Evolutionary conservation across 495 filamentous ascomycete species (phyloP).

Genomic region (Acidomyces sp.): DNA sequence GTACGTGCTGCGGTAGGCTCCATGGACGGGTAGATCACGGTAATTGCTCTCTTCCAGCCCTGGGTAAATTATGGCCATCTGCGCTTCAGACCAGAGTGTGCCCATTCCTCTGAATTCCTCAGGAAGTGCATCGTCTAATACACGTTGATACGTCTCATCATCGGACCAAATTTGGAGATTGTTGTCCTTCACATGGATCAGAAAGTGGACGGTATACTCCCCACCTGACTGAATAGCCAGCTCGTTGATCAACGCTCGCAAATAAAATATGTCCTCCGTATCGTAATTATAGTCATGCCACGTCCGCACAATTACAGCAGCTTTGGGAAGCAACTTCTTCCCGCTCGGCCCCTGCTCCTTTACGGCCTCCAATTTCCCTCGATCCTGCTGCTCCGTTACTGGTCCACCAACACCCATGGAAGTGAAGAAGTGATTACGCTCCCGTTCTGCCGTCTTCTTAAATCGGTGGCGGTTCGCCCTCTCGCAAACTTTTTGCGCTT

Average conservation of each 20-base stretch:
- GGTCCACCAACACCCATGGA: conserved; percentile 32
- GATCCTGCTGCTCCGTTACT: conserved; percentile 6
- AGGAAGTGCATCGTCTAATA: conserved; percentile 61
- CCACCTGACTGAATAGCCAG: conserved; percentile 49
- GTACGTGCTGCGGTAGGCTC: conserved; percentile 78
- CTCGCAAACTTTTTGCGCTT: conserved; percentile 56
- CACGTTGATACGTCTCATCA: conserved; percentile 45
- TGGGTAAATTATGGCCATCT: conserved; percentile 81
- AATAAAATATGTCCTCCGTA: conserved; percentile 30
- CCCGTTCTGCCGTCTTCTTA: conserved; percentile 31
- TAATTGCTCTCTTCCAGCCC: conserved; percentile 61
- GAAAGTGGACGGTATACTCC: conserved; percentile 50
- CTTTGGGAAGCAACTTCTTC: conserved; percentile 37
- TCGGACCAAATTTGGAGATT: conserved; percentile 55
- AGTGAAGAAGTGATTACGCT: conserved; percentile 35
- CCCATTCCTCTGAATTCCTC: conserved; percentile 79
- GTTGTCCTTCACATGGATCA: conserved; percentile 54
- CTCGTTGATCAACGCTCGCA: conserved; percentile 48
- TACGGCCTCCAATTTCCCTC: neutral
- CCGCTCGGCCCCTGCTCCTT: neutral
- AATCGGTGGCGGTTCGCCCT: conserved; percentile 60
- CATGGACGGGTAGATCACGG: conserved; percentile 67
- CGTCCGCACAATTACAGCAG: conserved; percentile 49
- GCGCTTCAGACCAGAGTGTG: conserved; percentile 80
- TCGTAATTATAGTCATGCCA: conserved; percentile 46